A percentile compares a stretch with the other conserved stretches of the same genome.
phyloP scores from a whole-genome alignment of 1,284 basidiomycete species.

The Cutaneotrichosporon dermatis region DNA sequence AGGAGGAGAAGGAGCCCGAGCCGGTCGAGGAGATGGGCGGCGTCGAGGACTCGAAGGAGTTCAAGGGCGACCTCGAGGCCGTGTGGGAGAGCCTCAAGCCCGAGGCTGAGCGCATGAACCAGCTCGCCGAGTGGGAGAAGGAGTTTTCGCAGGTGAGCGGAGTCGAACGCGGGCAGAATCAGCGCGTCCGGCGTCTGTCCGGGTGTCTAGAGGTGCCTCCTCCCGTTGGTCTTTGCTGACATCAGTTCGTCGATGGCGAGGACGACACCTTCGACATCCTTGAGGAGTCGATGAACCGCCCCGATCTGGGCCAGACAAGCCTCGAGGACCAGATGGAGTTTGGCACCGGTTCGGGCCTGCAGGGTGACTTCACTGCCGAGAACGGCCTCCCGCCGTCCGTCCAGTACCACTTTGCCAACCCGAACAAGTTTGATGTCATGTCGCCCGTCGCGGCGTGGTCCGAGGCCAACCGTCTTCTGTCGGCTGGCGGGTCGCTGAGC shows the following conservation, averaged over 20 bases:
- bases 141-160: conserved; percentile 66
- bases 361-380: conserved; percentile 49
- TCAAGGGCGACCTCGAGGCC: conserved; percentile 50
- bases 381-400: conserved; percentile 68
- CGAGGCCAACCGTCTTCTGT: conserved; percentile 54
- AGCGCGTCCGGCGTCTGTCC: not conserved
- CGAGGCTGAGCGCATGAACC: conserved; percentile 53
- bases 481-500: conserved; percentile 73
- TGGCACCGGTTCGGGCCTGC: conserved; percentile 31
- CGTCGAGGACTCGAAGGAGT: conserved; percentile 27
- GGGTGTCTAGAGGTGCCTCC: conserved; percentile 1
- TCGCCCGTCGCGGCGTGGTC: conserved; percentile 26
- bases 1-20: conserved; percentile 51
- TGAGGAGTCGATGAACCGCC: conserved; percentile 42
- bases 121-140: conserved; percentile 80
- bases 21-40: conserved; percentile 37
- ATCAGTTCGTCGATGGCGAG: conserved; percentile 43
- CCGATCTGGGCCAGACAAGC: conserved; percentile 34
- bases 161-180: no score
- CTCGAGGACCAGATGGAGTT: conserved; percentile 39
- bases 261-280: conserved; percentile 45
- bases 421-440: conserved; percentile 21
- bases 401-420: conserved; percentile 68
- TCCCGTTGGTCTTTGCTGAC: not conserved
- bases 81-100: conserved; percentile 51